Evolutionary conservation across 371 early-diverging fungal species (phyloP).

Genomic region (Rhizopus stolonifer): DNA sequence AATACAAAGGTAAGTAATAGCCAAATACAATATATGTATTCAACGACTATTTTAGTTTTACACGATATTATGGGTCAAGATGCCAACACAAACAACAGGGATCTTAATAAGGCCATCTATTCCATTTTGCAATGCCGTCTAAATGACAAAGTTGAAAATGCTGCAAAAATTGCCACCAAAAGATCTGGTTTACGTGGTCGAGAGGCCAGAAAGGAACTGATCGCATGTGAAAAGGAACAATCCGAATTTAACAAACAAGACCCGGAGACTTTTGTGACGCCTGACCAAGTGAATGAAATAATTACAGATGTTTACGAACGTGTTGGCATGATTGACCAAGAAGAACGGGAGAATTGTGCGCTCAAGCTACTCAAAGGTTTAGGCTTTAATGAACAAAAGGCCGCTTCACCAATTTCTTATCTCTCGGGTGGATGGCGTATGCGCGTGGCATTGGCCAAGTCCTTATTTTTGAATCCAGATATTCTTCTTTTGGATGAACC

Average conservation of each 20-base stretch:
- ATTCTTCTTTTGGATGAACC: conserved; percentile 90
- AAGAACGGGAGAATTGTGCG: conserved; percentile 59
- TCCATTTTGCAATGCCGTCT: conserved; percentile 35
- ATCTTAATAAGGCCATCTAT: conserved; percentile 29
- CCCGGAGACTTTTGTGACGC: conserved; percentile 41
- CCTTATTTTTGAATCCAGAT: conserved; percentile 75
- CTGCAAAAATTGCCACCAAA: conserved; percentile 67
- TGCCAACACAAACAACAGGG: conserved; percentile 6
- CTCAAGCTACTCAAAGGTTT: conserved; percentile 59
- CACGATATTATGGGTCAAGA: conserved; percentile 41
- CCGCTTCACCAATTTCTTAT: conserved; percentile 39
- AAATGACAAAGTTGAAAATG: conserved; percentile 44
- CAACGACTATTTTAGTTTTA: conserved; percentile 20
- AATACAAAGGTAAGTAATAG: conserved; percentile 31
- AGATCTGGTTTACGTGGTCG: conserved; percentile 81
- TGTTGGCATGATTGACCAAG: conserved; percentile 43
- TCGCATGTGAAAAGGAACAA: conserved; percentile 53
- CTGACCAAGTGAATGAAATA: conserved; percentile 58
- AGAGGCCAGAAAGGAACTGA: conserved; percentile 64
- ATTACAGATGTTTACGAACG: conserved; percentile 56
- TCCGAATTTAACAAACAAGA: conserved; percentile 34
- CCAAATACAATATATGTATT: neutral
- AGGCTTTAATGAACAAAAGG: conserved; percentile 55
- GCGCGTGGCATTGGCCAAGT: conserved; percentile 80
- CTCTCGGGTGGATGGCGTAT: conserved; percentile 93